Evolutionary conservation across 2,329 filamentous ascomycete genomes (phyloP).

Genomic region (Colletotrichum sp.): DNA sequence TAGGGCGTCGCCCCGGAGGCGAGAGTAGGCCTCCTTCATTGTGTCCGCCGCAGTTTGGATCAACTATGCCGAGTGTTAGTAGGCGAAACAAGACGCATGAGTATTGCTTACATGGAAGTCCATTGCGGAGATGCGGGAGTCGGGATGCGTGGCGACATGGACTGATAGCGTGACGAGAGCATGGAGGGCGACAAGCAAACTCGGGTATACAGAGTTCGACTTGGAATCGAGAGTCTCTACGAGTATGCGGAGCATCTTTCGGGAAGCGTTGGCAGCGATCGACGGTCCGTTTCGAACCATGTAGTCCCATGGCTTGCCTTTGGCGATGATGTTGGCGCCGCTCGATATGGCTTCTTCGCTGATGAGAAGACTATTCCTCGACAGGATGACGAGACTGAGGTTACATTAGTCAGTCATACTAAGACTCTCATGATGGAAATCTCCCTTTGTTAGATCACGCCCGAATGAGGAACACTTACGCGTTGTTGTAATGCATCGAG

Average conservation of each 20-base stretch:
- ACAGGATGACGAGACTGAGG: not conserved
- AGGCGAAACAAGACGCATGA: too few species aligned
- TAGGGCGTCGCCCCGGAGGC: not conserved
- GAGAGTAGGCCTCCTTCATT: not conserved
- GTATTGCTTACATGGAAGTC: not conserved
- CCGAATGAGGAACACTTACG: not conserved
- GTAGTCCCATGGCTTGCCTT: slow-evolving; percentile 12
- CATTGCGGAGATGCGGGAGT: slow-evolving; percentile 13
- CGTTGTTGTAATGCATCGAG: slow-evolving; percentile 11
- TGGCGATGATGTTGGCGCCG: slow-evolving; percentile 4
- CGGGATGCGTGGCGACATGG: not conserved
- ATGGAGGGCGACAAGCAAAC: not conserved
- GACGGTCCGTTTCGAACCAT: slow-evolving; percentile 10
- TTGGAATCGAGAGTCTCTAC: slow-evolving; percentile 8
- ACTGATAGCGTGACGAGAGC: not conserved
- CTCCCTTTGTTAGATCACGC: fast-evolving
- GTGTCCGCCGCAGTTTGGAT: not conserved
- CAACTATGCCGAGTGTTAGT: not conserved
- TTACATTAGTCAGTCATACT: fast-evolving
- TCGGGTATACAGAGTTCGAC: not conserved
- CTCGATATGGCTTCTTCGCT: slow-evolving; percentile 3
- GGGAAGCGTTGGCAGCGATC: not conserved
- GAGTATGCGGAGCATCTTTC: not conserved
- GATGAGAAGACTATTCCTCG: slow-evolving; percentile 11
- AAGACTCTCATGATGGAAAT: fast-evolving